phyloP scores from a whole-genome alignment of 768 basidiomycete species.

The Dacryopinax primogenitus region DNA sequence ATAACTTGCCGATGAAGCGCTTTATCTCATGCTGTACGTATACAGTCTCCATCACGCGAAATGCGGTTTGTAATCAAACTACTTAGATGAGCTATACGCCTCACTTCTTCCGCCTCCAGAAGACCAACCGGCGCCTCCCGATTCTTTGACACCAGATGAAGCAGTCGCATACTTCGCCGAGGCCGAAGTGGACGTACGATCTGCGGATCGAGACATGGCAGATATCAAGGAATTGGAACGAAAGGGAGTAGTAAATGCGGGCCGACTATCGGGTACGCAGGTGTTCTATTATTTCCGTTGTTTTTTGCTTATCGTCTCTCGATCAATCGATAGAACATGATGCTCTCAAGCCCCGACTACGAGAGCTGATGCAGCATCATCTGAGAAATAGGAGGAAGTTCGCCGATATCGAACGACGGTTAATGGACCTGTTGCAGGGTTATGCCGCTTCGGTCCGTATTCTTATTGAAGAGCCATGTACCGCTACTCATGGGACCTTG shows the following conservation, averaged over 20 bases:
- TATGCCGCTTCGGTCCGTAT: conserved; percentile 55
- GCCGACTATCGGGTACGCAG: conserved; percentile 47
- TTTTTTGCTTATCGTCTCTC: not conserved
- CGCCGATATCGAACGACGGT: conserved; percentile 48
- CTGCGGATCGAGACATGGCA: conserved; percentile 67
- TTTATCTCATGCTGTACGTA: conserved; percentile 6
- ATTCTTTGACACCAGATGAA: not conserved
- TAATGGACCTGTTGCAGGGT: conserved; percentile 49
- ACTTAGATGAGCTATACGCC: not conserved
- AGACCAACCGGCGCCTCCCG: not conserved
- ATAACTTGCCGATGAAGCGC: not conserved
- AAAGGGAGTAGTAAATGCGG: conserved; percentile 58
- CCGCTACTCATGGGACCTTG: not conserved
- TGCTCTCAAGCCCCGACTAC: conserved; percentile 53
- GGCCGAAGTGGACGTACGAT: conserved; percentile 73
- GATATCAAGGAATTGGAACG: conserved; percentile 60
- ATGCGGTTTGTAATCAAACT: not conserved
- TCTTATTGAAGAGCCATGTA: too few relatives aligned
- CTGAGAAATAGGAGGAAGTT: conserved; percentile 48
- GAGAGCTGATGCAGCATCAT: conserved; percentile 43
- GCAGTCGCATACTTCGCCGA: conserved; percentile 35
- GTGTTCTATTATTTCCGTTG: not conserved
- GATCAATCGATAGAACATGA: conserved; percentile 41
- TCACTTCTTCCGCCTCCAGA: not conserved
- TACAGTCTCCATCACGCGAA: too few relatives aligned